Base-by-base conservation (phyloP, 768 basidiomycete genomes). In the Flagelloscypha sp. region DNA sequence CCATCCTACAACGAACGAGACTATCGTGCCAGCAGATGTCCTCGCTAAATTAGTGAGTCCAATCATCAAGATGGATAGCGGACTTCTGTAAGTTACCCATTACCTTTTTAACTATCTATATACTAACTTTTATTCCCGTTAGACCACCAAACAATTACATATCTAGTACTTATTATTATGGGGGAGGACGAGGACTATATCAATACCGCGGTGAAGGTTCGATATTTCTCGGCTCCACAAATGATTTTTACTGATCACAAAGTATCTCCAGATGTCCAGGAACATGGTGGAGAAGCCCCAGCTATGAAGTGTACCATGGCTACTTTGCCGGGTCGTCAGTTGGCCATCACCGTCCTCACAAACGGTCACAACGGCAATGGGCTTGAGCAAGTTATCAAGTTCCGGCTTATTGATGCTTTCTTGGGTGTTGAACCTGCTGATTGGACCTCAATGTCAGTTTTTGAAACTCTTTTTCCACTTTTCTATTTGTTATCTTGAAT, bases 341-440 rank as follows among this genome's bases (percentile, higher is more conserved):
- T 55, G 16, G 56, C 52, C 7, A 35, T 54, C 8, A 48, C 49
- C 2, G 54, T 57, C 17, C 33, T 57, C 11, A 46, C 49, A 9
- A 57, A 57, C 36, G 55, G 55, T 24, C 36, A 52, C 20, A 35
- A 50, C 30, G 53, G 55, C 1, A 28, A 7, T 7, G 15, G 24
- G 3, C 42, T 54, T 19, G 27, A 33, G 12, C 44, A 50, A n/a
- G 33, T 52, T 17, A 42, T 55, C 29, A 53, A 51, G 32, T 52
- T 42, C 40, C 46, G 48, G 32, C 42, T 57, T 22, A 33, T 52
- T 24, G 55, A 57, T 34, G 30, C 38, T n/a, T 41, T 45, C 6
- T 39, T 55, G 3, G 40, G 41, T 4, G 37, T 52, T 13, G 37
- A 50, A 13, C 42, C 43, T n/a, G 40, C 55, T n/a, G 50, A 55